Evolutionary conservation across 305 asterid genomes (phyloP).

Genomic region (Fraxinus dipetala): DNA sequence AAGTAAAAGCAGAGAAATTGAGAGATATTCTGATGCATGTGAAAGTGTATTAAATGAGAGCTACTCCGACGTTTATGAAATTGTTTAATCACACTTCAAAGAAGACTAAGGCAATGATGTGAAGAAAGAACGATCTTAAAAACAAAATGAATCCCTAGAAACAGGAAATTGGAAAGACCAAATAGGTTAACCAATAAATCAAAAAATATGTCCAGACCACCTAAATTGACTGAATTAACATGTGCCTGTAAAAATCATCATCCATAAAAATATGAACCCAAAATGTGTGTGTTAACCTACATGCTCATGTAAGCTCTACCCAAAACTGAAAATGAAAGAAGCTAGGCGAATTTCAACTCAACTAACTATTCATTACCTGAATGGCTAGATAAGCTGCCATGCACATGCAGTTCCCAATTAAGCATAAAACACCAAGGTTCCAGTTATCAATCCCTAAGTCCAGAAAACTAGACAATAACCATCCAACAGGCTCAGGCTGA

Average conservation of each 20-base stretch:
- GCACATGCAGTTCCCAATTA: slow-evolving; percentile 85
- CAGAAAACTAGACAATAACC: slow-evolving; percentile 54
- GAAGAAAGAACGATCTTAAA: not conserved
- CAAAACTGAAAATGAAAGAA: not conserved
- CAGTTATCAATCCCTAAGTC: slow-evolving; percentile 63
- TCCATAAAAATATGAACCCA: not conserved
- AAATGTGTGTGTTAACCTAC: not conserved
- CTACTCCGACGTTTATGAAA: not conserved
- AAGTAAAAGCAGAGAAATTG: not conserved
- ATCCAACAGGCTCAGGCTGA: slow-evolving; percentile 88
- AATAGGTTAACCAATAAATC: not conserved
- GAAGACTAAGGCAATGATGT: not conserved
- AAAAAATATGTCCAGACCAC: not conserved
- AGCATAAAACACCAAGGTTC: slow-evolving; percentile 81
- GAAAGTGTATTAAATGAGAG: not conserved
- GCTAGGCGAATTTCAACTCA: not conserved
- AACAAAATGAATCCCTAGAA: not conserved
- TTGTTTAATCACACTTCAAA: not conserved
- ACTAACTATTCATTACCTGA: slow-evolving; percentile 56
- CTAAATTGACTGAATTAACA: not conserved
- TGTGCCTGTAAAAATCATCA: not conserved
- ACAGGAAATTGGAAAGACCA: not conserved
- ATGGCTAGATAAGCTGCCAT: slow-evolving; percentile 76
- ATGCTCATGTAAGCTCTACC: not conserved
- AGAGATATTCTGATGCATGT: not conserved